phyloP scores from a whole-genome alignment of 2,329 filamentous ascomycete genomes.

The Paraphoma sp. region DNA sequence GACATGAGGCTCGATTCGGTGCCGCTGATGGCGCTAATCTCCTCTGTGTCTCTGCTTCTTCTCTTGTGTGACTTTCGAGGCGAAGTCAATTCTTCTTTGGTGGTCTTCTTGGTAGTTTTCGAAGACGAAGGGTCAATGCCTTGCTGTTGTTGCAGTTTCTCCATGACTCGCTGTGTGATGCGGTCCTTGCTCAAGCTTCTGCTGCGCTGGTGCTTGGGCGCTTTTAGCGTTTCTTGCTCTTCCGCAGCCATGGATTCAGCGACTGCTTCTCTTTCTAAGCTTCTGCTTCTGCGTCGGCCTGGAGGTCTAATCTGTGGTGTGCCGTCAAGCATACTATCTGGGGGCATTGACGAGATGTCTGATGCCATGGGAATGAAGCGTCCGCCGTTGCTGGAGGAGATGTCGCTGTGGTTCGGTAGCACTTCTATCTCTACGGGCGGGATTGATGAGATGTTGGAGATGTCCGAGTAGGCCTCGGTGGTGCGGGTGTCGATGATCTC shows the following conservation, averaged over 20 bases:
- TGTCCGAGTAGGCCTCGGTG: constrained; percentile 71
- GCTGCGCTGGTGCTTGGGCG: constrained; percentile 64
- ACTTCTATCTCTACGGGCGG: constrained; percentile 91
- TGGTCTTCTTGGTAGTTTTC: constrained; percentile 27
- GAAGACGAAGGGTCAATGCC: constrained; percentile 51
- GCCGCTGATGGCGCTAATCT: constrained; percentile 57
- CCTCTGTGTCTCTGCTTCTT: constrained; percentile 56
- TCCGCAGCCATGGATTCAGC: constrained; percentile 24
- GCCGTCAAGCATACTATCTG: constrained; percentile 73
- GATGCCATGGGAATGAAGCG: constrained; percentile 73
- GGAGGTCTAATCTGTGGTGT: constrained; percentile 54
- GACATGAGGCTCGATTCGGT: constrained; percentile 69
- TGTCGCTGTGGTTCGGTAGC: constrained; percentile 71
- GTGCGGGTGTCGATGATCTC: constrained; percentile 34
- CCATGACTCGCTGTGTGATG: constrained; percentile 71
- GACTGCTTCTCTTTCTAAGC: constrained; percentile 51
- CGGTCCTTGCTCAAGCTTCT: constrained; percentile 71
- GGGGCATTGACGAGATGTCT: constrained; percentile 83
- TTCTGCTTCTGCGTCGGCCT: constrained; percentile 59
- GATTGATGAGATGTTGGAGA: constrained; percentile 73
- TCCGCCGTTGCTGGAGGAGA: constrained; percentile 66
- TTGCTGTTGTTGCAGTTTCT: constrained; percentile 65
- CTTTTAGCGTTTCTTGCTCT: constrained; percentile 59
- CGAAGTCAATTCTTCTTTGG: constrained; percentile 37
- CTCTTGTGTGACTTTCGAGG: constrained; percentile 43